Evolutionary conservation across 1,284 basidiomycete genomes (phyloP), one percentile per base, ranked within the genome.

Genomic region (Cryptococcus deneoformans): DNA sequence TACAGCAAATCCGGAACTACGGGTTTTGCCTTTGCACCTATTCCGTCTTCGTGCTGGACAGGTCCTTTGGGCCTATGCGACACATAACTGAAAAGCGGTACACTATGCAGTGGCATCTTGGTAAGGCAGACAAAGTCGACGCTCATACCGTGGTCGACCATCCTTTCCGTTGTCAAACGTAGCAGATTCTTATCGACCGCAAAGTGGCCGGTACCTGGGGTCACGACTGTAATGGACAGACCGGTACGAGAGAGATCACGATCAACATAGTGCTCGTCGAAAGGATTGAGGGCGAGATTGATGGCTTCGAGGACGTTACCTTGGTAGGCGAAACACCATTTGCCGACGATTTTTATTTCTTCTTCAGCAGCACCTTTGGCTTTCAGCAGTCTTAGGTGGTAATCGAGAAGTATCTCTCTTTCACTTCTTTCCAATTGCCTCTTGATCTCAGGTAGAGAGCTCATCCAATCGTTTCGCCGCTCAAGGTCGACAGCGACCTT

Each of bases 241-340:
- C 95, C 96, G 0, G 95, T 98, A n/a, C 93, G 82, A 7, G 89
- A 91, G 5, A 99, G 81, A 48, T 96, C 96, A 29, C 95, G 88
- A 73, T 99, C 95, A 65, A 99, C 88, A 73, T 95, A 97, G 74
- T 97, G 92, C 29, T 89, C 89, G 78, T 99, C 94, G 29, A 89
- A 89, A 0, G 94, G 91, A 70, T 95, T 96, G 16, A 98, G 83
- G 1, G 87, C 90, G 53, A 99, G 83, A 68, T 98, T 98, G 65
- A 98, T 83, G 1, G 93, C 92, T 77, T 99, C 95, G 7, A 99
- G 84, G 35, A 99, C 82, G 46, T 94, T 95, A 2, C 94, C 94
- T 67, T 98, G 92, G 70, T 97, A 91, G 0, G 96, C 77, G 59
- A 77, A 78, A 55, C 74, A 75, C 69, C 77, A 73, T 40, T 65